A percentile compares a stretch with the other conserved stretches of the same genome.
phyloP scores from a whole-genome alignment of 495 filamentous ascomycete species.

The Staphylotrichum tortipilum region DNA sequence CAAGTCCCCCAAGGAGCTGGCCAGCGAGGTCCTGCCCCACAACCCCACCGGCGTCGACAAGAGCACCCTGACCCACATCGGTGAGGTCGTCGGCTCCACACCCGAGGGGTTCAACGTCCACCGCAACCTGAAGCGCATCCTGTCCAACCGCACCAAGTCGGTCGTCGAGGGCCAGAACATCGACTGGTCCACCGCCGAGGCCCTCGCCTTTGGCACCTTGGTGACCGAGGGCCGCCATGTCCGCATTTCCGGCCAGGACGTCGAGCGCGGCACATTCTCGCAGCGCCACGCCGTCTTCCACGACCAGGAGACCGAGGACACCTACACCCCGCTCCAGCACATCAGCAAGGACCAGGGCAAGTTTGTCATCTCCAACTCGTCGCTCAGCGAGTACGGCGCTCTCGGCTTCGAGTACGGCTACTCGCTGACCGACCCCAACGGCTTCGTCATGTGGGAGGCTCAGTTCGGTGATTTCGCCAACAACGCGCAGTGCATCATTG shows the following conservation, averaged over 20 bases:
- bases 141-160: slow-evolving; percentile 80
- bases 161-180: slow-evolving; percentile 89
- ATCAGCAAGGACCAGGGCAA: slow-evolving; percentile 80
- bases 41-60: slow-evolving; percentile 70
- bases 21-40: slow-evolving; percentile 89
- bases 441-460: slow-evolving; percentile 97
- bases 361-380: slow-evolving; percentile 96
- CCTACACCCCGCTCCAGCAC: slow-evolving; percentile 87
- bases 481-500: slow-evolving; percentile 97
- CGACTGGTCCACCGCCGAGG: slow-evolving; percentile 96
- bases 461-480: slow-evolving; percentile 99
- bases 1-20: slow-evolving; percentile 96
- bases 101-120: slow-evolving; percentile 85
- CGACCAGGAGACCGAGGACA: slow-evolving; percentile 87
- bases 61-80: slow-evolving; percentile 68
- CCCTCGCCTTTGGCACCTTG: slow-evolving; percentile 86
- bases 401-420: slow-evolving; percentile 99
- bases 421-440: slow-evolving; percentile 91
- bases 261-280: slow-evolving; percentile 98
- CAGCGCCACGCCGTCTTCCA: slow-evolving; percentile 95
- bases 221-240: slow-evolving; percentile 92
- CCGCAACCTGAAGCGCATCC: slow-evolving; percentile 94
- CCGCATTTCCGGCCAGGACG: slow-evolving; percentile 94
- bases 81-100: slow-evolving; percentile 58
- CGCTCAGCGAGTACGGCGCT: slow-evolving; percentile 86